phyloP scores from a whole-genome alignment of 768 basidiomycete genomes.

The Cyathus striatus region DNA sequence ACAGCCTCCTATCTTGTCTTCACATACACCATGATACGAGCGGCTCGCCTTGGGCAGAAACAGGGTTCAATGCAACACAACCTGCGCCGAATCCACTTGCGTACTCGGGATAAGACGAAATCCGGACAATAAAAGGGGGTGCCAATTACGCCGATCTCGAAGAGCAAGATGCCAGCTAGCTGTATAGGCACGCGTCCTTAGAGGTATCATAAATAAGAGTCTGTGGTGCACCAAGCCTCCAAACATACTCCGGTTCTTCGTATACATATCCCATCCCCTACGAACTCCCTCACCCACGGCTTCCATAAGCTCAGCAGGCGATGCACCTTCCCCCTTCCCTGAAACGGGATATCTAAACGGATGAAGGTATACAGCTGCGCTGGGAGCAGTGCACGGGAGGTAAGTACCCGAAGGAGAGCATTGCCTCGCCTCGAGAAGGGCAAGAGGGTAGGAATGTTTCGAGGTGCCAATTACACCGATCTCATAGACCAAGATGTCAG shows the following conservation, averaged over 20 bases:
- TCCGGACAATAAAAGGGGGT: constrained; percentile 83
- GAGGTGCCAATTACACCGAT: too few relatives aligned
- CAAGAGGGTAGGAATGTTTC: too few relatives aligned
- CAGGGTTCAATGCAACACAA: constrained; percentile 63
- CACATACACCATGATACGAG: constrained; percentile 72
- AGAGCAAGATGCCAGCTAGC: constrained; percentile 83
- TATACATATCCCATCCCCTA: constrained; percentile 91
- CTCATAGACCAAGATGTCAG: too few relatives aligned
- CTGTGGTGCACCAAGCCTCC: constrained; percentile 87
- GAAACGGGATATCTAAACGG: too few relatives aligned
- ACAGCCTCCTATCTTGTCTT: constrained; percentile 73
- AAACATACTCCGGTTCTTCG: constrained; percentile 90
- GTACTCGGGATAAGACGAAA: constrained; percentile 65
- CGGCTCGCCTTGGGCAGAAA: constrained; percentile 65
- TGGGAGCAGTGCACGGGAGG: too few relatives aligned
- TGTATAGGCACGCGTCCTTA: constrained; percentile 72
- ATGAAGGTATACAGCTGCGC: too few relatives aligned
- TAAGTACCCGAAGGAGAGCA: too few relatives aligned
- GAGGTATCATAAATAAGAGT: constrained; percentile 85
- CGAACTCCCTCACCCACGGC: too few relatives aligned
- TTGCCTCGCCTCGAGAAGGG: too few relatives aligned
- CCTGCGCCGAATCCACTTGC: constrained; percentile 74
- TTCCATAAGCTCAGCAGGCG: too few relatives aligned
- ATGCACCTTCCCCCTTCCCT: too few relatives aligned
- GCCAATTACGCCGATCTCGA: constrained; percentile 82